Evolutionary conservation across 2,329 filamentous ascomycete genomes (phyloP).

Genomic region (Hymenoscyphus fraxineus): DNA sequence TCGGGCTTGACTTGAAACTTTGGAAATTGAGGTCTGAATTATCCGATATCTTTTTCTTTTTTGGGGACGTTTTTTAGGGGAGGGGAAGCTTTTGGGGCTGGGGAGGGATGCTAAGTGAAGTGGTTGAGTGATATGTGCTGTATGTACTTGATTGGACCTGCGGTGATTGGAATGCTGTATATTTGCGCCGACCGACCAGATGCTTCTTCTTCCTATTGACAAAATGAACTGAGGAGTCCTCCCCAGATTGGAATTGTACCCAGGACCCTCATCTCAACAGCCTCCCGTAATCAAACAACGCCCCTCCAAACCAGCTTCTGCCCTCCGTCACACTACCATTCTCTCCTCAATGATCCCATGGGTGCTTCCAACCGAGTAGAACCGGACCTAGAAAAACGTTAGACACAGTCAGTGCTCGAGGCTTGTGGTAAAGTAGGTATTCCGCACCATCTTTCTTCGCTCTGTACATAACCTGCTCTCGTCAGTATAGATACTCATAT

Average conservation of each 20-base stretch:
- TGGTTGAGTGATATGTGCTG: background rate
- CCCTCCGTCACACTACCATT: background rate
- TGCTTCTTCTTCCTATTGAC: background rate
- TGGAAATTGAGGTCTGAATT: too few species aligned
- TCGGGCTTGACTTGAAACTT: too few species aligned
- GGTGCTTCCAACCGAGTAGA: constrained; percentile 89
- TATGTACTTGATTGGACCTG: background rate
- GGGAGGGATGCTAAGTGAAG: too few species aligned
- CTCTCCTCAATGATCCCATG: constrained; percentile 77
- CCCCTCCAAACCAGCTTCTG: background rate
- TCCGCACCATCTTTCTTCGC: constrained; percentile 83
- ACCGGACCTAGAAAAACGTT: constrained; percentile 54
- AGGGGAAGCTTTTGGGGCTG: too few species aligned
- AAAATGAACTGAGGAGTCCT: background rate
- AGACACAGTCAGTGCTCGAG: too few species aligned
- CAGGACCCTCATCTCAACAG: background rate
- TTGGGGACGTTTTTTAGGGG: too few species aligned
- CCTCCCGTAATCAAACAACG: constrained; percentile 8
- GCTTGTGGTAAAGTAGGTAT: too few species aligned
- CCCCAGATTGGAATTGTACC: background rate
- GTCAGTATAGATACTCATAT: constrained; percentile 15
- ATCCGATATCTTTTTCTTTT: too few species aligned
- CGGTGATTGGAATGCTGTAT: background rate
- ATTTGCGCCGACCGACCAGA: background rate
- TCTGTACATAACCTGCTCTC: constrained; percentile 79